Evolutionary conservation across 306 rosid genomes (phyloP).

Genomic region (Pterocarpus macrocarpus): DNA sequence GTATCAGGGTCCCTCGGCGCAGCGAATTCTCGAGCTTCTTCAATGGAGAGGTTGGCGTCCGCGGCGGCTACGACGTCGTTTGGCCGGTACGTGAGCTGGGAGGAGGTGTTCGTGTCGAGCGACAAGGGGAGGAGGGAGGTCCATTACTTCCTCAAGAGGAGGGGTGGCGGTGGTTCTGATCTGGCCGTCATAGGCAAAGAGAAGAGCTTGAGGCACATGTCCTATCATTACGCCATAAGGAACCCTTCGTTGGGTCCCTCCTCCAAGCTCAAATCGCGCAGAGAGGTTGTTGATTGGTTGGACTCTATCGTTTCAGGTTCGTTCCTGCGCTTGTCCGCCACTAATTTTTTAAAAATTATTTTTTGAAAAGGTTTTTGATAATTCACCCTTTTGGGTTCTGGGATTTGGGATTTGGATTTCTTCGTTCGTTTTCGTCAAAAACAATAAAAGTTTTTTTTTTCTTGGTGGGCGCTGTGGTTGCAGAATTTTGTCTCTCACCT

Average conservation of each 20-base stretch:
- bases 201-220: slow-evolving; percentile 72
- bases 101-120: slow-evolving; percentile 65
- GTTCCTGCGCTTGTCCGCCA: slow-evolving; percentile 20
- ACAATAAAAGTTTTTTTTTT: background rate
- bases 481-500: background rate
- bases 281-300: slow-evolving; percentile 85
- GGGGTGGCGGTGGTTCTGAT: slow-evolving; percentile 65
- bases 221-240: slow-evolving; percentile 63
- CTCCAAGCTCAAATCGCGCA: slow-evolving; percentile 74
- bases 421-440: background rate
- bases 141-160: slow-evolving; percentile 65
- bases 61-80: slow-evolving; percentile 46
- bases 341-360: background rate
- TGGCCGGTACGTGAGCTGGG: slow-evolving; percentile 66
- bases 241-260: slow-evolving; percentile 39
- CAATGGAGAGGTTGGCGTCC: slow-evolving; percentile 61
- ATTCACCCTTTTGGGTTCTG: background rate
- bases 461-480: background rate
- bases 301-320: slow-evolving; percentile 73
- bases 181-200: slow-evolving; percentile 87
- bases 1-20: no score
- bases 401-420: background rate
- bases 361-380: background rate
- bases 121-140: slow-evolving; percentile 79
- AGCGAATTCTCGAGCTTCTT: background rate